Evolutionary conservation across 371 early-diverging fungal species (phyloP), one percentile per base, ranked within the genome.

Genomic region (Saksenaea vasiformis): DNA sequence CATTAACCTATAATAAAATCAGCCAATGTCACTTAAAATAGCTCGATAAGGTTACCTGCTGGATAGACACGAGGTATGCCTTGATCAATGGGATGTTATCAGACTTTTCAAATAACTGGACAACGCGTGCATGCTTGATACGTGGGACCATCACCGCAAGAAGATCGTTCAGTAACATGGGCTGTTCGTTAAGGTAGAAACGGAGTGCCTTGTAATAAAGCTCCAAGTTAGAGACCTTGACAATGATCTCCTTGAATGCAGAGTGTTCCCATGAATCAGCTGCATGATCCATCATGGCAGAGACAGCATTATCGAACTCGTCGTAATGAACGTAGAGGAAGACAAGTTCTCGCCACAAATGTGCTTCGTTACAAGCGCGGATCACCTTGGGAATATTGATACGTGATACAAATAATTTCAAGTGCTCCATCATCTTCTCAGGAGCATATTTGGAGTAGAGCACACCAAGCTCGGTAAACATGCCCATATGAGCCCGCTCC

Each of bases 371-470:
- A 76, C 95, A 95, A 7, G 95, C 92, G 28, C 92, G 85, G 64
- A 98, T 98, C 44, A 96, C 98, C 87, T 98, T 98, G 66, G 98
- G 97, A 57, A 97, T 97, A 78, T 98, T 98, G 86, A 98, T 92
- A 58, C 98, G 93, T 37, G 92, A 90, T 80, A 95, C 94, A 78
- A 93, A 98, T 60, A 97, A 82, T 72, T 96, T 94, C 58, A 98
- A 85, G 68, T 98, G 98, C 68, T 95, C 97, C 94, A 95, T 95
- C 83, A 97, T 87, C 44, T 89, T 84, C 63, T 95, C 97, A 1
- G 96, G 93, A 4, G 87, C 84, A 86, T 98, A 95, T 76, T 95
- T 95, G 71, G 95, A 90, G 78, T 98, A 98, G 63, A 97, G 79
- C 60, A 98, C 91, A 10, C 98, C 95, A 34, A 98, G 84, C 74